A percentile compares a stretch with the other conserved stretches of the same genome.
phyloP scores from a whole-genome alignment of 2,329 filamentous ascomycete genomes.

The Xylariaceae sp. region DNA sequence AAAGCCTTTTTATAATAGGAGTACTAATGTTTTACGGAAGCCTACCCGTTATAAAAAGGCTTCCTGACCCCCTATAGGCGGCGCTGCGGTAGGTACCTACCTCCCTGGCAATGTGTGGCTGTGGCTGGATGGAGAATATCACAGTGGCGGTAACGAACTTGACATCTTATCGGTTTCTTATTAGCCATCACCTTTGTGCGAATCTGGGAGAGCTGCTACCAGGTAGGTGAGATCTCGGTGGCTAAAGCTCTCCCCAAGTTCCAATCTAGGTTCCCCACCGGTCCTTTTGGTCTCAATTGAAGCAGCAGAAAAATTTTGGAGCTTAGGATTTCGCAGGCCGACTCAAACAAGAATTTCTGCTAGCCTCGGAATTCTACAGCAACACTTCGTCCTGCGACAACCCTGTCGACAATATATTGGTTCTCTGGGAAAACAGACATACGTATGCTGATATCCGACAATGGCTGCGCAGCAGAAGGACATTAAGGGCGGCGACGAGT shows the following conservation, averaged over 20 bases:
- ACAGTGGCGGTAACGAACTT: background rate
- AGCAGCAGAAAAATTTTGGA: constrained; percentile 30
- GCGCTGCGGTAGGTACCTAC: no score
- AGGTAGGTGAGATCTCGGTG: no score
- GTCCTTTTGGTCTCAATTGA: constrained; percentile 2
- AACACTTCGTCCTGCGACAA: constrained; percentile 17
- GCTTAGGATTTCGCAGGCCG: constrained; percentile 21
- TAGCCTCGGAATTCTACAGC: constrained; percentile 18
- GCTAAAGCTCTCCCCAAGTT: constrained; percentile 17
- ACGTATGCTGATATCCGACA: constrained; percentile 21
- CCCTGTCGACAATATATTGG: constrained; percentile 19
- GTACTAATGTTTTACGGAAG: no score
- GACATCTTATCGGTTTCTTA: constrained; percentile 1
- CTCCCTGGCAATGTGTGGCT: no score
- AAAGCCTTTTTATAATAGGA: no score
- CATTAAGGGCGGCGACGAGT: constrained; percentile 27
- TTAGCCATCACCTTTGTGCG: no score
- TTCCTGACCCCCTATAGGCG: no score
- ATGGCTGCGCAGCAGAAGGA: constrained; percentile 24
- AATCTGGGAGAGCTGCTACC: no score
- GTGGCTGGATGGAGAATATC: background rate
- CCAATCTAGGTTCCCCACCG: constrained; percentile 10
- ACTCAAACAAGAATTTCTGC: constrained; percentile 11
- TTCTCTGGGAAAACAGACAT: constrained; percentile 2
- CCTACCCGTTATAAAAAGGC: no score